A percentile compares a stretch with the other conserved stretches of the same genome.
phyloP scores from a whole-genome alignment of 768 basidiomycete species.

The Mycena alexandri region DNA sequence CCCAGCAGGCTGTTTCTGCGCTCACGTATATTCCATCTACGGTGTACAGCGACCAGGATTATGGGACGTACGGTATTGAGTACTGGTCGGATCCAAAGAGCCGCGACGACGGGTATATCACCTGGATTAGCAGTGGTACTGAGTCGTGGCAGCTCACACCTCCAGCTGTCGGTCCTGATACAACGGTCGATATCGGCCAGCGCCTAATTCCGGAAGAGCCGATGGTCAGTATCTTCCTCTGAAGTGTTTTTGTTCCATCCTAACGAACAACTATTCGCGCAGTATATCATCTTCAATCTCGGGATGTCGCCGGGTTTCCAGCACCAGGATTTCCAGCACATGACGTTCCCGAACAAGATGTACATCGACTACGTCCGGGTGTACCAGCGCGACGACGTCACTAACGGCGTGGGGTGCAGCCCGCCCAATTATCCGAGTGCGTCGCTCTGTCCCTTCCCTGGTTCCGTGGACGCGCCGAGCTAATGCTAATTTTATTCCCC shows the following conservation, averaged over 20 bases:
- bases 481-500: too few species aligned
- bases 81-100: constrained; percentile 81
- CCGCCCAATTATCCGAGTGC: constrained; percentile 77
- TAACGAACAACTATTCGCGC: constrained; percentile 19
- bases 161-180: constrained; percentile 76
- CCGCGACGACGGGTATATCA: constrained; percentile 80
- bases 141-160: constrained; percentile 81
- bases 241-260: not conserved
- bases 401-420: constrained; percentile 81
- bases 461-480: too few species aligned
- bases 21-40: constrained; percentile 66
- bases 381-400: constrained; percentile 83
- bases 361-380: constrained; percentile 93
- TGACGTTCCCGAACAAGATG: constrained; percentile 86
- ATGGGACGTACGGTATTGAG: constrained; percentile 80
- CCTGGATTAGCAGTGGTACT: constrained; percentile 80
- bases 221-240: constrained; percentile 69
- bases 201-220: constrained; percentile 92
- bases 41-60: constrained; percentile 69
- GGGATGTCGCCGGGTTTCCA: constrained; percentile 88
- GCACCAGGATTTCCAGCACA: constrained; percentile 72
- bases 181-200: constrained; percentile 65
- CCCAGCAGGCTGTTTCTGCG: constrained; percentile 83
- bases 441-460: too few species aligned
- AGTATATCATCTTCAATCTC: constrained; percentile 90